Conservation (phyloP, 148 eudicot genomes). For the Talinum fruticosum region DNA sequence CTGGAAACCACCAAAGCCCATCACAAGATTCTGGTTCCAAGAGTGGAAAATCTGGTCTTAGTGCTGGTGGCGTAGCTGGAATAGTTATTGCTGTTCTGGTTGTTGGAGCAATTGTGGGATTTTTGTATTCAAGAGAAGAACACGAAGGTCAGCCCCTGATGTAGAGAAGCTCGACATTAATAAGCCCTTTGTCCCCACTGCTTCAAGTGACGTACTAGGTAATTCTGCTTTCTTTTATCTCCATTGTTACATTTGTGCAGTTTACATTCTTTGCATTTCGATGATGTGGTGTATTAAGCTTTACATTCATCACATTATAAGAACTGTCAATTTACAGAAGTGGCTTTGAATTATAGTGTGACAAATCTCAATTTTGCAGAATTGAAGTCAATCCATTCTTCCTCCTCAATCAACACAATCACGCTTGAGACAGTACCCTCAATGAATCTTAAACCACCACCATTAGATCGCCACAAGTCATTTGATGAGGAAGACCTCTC, state of each 20-base stretch:
- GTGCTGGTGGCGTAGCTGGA: constrained; percentile 82
- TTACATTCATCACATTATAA: neutral
- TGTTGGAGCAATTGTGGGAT: constrained; percentile 66
- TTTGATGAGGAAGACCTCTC: constrained; percentile 69
- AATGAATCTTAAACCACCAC: constrained; percentile 70
- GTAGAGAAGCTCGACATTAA: constrained; percentile 64
- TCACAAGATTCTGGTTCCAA: constrained; percentile 37
- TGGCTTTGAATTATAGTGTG: neutral
- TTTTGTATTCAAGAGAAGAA: constrained; percentile 73
- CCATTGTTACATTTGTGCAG: neutral
- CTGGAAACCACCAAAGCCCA: constrained; percentile 33
- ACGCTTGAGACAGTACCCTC: constrained; percentile 49
- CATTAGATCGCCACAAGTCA: constrained; percentile 67
- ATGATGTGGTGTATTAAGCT: neutral
- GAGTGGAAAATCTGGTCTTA: constrained; percentile 48
- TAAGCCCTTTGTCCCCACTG: constrained; percentile 29
- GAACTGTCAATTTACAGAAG: neutral
- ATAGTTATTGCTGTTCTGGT: constrained; percentile 67
- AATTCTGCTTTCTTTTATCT: constrained; percentile 2
- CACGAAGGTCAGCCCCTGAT: constrained; percentile 55
- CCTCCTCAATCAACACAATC: constrained; percentile 45
- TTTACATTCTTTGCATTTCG: neutral
- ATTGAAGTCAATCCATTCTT: constrained; percentile 52
- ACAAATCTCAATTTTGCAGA: constrained; percentile 35
- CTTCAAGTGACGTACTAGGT: constrained; percentile 48